Percentiles rank a stretch among this genome's conserved stretches.
phyloP scores from a whole-genome alignment of 1,284 basidiomycete genomes.

The Porogramme epimiltina region DNA sequence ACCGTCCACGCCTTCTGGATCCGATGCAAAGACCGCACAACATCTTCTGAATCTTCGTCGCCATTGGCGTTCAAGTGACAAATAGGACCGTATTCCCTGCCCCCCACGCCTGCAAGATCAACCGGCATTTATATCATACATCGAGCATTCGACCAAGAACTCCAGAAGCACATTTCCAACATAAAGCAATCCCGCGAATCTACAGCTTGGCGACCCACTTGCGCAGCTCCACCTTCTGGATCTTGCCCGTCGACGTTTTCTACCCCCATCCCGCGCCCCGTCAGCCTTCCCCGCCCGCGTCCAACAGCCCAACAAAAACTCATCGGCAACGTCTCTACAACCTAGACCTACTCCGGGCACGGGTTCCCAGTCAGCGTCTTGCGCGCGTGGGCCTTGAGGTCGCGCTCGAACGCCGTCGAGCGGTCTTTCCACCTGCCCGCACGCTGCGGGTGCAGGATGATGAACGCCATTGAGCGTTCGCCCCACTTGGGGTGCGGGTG shows the following conservation, averaged over 20 bases:
- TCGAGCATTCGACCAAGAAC: too few species aligned
- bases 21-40: too few species aligned
- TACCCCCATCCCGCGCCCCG: slow-evolving; percentile 31
- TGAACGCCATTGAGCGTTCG: slow-evolving; percentile 86
- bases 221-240: slow-evolving; percentile 77
- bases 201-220: slow-evolving; percentile 67
- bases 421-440: slow-evolving; percentile 56
- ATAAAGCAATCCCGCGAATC: too few species aligned
- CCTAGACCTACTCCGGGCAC: slow-evolving; percentile 82
- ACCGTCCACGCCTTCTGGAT: too few species aligned
- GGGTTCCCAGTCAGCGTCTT: slow-evolving; percentile 78
- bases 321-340: slow-evolving; percentile 79
- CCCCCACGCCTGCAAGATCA: too few species aligned
- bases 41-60: too few species aligned
- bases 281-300: not conserved
- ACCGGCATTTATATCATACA: too few species aligned
- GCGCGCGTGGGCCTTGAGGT: slow-evolving; percentile 68
- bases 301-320: slow-evolving; percentile 27
- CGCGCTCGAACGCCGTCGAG: slow-evolving; percentile 56
- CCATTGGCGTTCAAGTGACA: too few species aligned
- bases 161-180: too few species aligned
- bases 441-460: slow-evolving; percentile 68
- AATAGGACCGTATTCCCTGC: too few species aligned
- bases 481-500: slow-evolving; percentile 81
- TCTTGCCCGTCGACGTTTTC: slow-evolving; percentile 90